Base-by-base conservation (phyloP, 768 basidiomycete species). In the Lyophyllum shimeji region DNA sequence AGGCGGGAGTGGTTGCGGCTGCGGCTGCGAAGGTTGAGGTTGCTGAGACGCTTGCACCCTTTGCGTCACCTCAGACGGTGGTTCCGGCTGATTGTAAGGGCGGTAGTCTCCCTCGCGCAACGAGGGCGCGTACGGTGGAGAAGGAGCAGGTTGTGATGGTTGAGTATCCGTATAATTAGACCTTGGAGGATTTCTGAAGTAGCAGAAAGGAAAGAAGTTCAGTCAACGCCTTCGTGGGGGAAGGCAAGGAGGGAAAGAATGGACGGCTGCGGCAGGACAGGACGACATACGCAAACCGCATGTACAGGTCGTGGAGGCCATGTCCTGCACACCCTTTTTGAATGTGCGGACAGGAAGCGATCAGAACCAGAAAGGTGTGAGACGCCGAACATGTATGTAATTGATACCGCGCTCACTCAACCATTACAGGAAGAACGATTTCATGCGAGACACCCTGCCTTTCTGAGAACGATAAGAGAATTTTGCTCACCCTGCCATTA, bases 401-500 rank as follows among this genome's bases (percentile, higher is more conserved):
- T 20, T n/a, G 18, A 52, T 12, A 21, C 18, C 43, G 33, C 33
- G 43, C 34, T 37, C 47, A 45, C 42, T 50, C 37, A 43, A 21
- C 9, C 11, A 8, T 17, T 24, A 60, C 44, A 24, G 45, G 37
- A 40, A 4, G 39, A n/a, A 18, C 5, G 29, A 29, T 29, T 40
- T 40, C 47, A 50, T 24, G 27, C 13, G 21, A 25, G 48, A 34
- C 15, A 33, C 24, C 8, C 40, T 45, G 44, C 24, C 20, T 51
- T n/a, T 27, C 33, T 42, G 17, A 52, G 5, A 34, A 1, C 39
- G 8, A 50, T 17, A 47, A 40, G 61, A 55, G 55, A 60, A 54
- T 25, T 53, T 57, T 15, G 77, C 87, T 73, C 67, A 93, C 90
- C 88, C 86, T 54, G 84, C 77, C 85, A 93, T 89, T 57, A 93